A percentile compares a stretch with the other conserved stretches of the same genome.
Conservation (phyloP, 352 stramenopile genomes). For the Plasmopara viticola region DNA sequence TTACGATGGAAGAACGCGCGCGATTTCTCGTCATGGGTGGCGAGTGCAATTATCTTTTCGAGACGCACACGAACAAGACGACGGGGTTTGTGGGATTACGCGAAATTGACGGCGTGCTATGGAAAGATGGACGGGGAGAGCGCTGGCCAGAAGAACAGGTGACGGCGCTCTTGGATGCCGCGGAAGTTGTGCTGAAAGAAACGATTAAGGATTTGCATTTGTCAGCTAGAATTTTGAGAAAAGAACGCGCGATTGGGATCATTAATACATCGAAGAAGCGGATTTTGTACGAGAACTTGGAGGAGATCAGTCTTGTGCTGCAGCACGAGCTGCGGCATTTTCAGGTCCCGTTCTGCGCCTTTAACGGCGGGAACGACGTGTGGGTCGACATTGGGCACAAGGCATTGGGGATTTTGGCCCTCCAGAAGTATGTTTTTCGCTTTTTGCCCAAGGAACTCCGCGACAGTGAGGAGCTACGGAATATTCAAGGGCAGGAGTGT, state of each 20-base stretch:
- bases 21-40: slow-evolving; percentile 91
- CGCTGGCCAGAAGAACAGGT: slow-evolving; percentile 86
- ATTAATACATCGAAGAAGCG: slow-evolving; percentile 82
- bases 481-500: slow-evolving; percentile 80
- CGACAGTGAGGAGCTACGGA: slow-evolving; percentile 50
- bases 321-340: slow-evolving; percentile 82
- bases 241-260: slow-evolving; percentile 91
- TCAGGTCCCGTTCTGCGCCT: slow-evolving; percentile 90
- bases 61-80: slow-evolving; percentile 44
- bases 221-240: slow-evolving; percentile 82
- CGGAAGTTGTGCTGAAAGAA: slow-evolving; percentile 60
- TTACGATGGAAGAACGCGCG: slow-evolving; percentile 54
- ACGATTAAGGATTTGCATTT: slow-evolving; percentile 82
- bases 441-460: slow-evolving; percentile 70
- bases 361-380: slow-evolving; percentile 94
- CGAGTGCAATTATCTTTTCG: slow-evolving; percentile 95
- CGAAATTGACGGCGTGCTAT: slow-evolving; percentile 56
- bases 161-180: slow-evolving; percentile 79
- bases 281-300: slow-evolving; percentile 88
- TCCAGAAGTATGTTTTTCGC: slow-evolving; percentile 82
- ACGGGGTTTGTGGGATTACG: slow-evolving; percentile 46
- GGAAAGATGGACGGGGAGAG: slow-evolving; percentile 76
- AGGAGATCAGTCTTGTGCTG: slow-evolving; percentile 91
- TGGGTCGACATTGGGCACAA: slow-evolving; percentile 98
- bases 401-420: slow-evolving; percentile 87